Percentiles rank a stretch among this genome's conserved stretches.
phyloP scores from a whole-genome alignment of 1,139 yeast genomes.

The Candida mesenterica region DNA sequence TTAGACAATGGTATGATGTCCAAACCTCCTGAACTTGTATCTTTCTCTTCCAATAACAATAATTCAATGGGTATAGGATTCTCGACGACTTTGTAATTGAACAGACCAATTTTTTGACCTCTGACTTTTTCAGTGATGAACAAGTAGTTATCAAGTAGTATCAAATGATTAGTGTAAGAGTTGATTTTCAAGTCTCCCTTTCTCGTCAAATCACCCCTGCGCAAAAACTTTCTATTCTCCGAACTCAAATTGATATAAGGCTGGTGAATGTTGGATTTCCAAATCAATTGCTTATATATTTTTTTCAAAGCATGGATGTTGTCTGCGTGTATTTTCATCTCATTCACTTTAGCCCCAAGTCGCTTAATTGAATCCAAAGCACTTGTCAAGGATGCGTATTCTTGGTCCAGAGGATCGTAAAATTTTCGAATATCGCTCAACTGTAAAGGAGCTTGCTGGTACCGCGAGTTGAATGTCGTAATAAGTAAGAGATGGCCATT shows the following conservation, averaged over 20 bases:
- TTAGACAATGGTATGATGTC: constrained; percentile 22
- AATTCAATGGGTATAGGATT: constrained; percentile 63
- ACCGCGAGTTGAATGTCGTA: constrained; percentile 73
- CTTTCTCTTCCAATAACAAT: constrained; percentile 51
- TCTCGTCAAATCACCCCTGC: constrained; percentile 59
- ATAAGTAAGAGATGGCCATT: constrained; percentile 62
- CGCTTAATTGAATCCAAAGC: constrained; percentile 48
- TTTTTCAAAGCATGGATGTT: constrained; percentile 49
- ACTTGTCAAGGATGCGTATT: constrained; percentile 50
- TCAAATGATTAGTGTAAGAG: constrained; percentile 49
- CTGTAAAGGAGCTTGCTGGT: constrained; percentile 70
- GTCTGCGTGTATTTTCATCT: constrained; percentile 55
- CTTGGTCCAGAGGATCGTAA: constrained; percentile 48
- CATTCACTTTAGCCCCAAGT: constrained; percentile 42
- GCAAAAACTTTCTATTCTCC: constrained; percentile 54
- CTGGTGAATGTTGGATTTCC: constrained; percentile 43
- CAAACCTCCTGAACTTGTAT: constrained; percentile 13
- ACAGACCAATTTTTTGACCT: constrained; percentile 22
- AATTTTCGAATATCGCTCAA: constrained; percentile 57
- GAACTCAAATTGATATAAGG: constrained; percentile 55
- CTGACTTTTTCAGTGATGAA: constrained; percentile 57
- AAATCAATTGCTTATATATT: constrained; percentile 47
- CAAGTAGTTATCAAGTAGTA: constrained; percentile 70
- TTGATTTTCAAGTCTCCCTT: constrained; percentile 63
- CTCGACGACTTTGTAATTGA: constrained; percentile 45